Base-by-base conservation (phyloP, 371 early-diverging fungal species). In the Saksenaea vasiformis region DNA sequence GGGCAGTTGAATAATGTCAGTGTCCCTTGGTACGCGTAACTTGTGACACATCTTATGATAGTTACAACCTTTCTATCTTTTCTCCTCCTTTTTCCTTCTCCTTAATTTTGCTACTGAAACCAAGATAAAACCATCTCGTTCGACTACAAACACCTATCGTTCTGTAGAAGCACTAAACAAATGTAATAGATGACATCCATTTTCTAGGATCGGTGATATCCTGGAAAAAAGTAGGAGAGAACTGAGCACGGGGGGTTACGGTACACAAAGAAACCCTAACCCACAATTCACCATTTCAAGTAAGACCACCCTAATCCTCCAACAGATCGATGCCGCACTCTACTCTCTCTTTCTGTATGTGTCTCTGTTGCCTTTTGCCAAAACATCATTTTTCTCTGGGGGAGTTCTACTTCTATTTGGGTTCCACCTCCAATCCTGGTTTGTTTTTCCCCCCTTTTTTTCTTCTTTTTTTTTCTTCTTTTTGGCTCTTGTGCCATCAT, bases 11-110 rank as follows among this genome's bases (percentile, higher is more conserved):
- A 19, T n/a, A 47, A 47, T 47, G 51, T 47, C 51, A 47, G 51
- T 47, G 51, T 47, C 51, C 51, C 51, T 47, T 47, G 51, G 19
- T 47, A 47, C 51, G 51, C 51, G 51, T 22, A 22, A 47, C 51
- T 47, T 47, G 51, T 47, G 51, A 47, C 24, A 47, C 51, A 22
- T 47, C 51, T 22, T 47, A 47, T 47, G 51, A 47, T 47, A 47
- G 51, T 47, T 47, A 10, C 10, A 47, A n/a, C 51, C 17, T 8
- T 47, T 22, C 51, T 22, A 10, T 22, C 51, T 22, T 22, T 47
- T 26, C 51, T 47, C 22, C 10, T 22, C 17, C 51, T 47, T 22
- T 22, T 22, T 19, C 22, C 26, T 22, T 47, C 22, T 10, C 27
- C 10, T 47, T 22, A 19, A 9, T 22, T n/a, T 47, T 47, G 17